phyloP scores from a whole-genome alignment of 208 protist genomes.

The Endotrypanum monterogeii region DNA sequence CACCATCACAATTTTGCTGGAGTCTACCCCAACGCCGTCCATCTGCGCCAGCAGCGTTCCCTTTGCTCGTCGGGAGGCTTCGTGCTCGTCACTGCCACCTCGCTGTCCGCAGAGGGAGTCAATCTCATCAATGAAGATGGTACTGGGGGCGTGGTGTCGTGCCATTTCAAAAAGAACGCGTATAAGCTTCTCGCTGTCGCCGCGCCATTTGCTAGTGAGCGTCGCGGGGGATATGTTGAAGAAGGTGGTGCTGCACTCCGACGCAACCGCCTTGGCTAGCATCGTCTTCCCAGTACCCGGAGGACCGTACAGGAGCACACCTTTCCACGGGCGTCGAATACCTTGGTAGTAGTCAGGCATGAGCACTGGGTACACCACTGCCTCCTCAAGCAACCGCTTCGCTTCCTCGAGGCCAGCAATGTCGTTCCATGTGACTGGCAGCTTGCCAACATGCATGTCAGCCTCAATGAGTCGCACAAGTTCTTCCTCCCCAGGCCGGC shows the following conservation, averaged over 20 bases:
- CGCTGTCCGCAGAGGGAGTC: constrained; percentile 93
- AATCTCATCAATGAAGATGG: constrained; percentile 97
- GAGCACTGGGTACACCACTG: constrained; percentile 92
- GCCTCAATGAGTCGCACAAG: constrained; percentile 82
- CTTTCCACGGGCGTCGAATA: constrained; percentile 92
- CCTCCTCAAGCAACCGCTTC: constrained; percentile 92
- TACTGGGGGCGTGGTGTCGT: constrained; percentile 85
- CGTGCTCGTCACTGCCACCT: constrained; percentile 82
- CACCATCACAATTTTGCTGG: constrained; percentile 89
- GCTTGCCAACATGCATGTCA: constrained; percentile 78
- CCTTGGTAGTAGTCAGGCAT: constrained; percentile 94
- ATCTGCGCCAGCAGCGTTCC: constrained; percentile 99
- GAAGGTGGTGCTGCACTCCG: constrained; percentile 93
- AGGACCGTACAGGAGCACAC: constrained; percentile 91
- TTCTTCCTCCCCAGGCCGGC: constrained; percentile 79
- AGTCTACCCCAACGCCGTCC: constrained; percentile 86
- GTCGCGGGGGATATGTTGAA: constrained; percentile 94
- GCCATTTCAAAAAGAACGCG: constrained; percentile 94
- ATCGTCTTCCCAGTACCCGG: constrained; percentile 95
- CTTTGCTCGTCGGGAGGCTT: constrained; percentile 96
- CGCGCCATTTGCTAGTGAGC: constrained; percentile 94
- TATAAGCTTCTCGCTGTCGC: constrained; percentile 95
- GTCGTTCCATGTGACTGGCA: constrained; percentile 83
- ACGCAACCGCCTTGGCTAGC: constrained; percentile 93
- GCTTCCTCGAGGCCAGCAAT: constrained; percentile 91